Evolutionary conservation across 306 rosid genomes (phyloP).

Genomic region (Phaseolus lunatus): DNA sequence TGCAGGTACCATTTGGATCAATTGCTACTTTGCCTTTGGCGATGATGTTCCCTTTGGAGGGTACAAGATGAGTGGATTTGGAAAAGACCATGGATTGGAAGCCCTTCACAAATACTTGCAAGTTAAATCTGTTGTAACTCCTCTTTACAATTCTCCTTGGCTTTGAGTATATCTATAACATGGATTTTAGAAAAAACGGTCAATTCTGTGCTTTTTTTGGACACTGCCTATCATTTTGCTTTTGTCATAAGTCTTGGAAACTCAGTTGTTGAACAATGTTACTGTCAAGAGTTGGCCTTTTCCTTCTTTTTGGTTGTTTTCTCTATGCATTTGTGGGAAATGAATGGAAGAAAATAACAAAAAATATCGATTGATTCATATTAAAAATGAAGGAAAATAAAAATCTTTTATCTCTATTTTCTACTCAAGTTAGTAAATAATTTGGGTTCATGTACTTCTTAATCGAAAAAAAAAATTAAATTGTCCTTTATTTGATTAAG

Average conservation of each 20-base stretch:
- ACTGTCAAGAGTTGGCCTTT: background rate
- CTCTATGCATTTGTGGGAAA: background rate
- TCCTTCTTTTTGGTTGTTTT: background rate
- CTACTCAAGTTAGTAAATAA: no score
- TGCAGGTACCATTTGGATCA: conserved; percentile 70
- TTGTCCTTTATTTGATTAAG: no score
- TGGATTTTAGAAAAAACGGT: background rate
- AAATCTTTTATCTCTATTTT: no score
- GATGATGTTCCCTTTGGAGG: conserved; percentile 72
- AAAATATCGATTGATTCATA: no score
- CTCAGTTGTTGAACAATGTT: background rate
- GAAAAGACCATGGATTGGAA: conserved; percentile 47
- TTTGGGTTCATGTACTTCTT: no score
- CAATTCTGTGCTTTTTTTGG: background rate
- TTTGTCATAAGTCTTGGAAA: background rate
- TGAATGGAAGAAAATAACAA: no score
- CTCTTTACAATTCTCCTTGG: conserved; percentile 80
- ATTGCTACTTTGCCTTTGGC: conserved; percentile 65
- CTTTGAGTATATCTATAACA: conserved; percentile 31
- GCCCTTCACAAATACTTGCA: conserved; percentile 47
- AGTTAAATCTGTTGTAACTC: conserved; percentile 64
- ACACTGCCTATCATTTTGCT: background rate
- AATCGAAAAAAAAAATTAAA: no score
- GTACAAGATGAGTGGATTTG: conserved; percentile 56
- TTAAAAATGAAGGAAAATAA: background rate